Conservation (phyloP, 1,284 basidiomycete species). For the Ustilago sp. region DNA sequence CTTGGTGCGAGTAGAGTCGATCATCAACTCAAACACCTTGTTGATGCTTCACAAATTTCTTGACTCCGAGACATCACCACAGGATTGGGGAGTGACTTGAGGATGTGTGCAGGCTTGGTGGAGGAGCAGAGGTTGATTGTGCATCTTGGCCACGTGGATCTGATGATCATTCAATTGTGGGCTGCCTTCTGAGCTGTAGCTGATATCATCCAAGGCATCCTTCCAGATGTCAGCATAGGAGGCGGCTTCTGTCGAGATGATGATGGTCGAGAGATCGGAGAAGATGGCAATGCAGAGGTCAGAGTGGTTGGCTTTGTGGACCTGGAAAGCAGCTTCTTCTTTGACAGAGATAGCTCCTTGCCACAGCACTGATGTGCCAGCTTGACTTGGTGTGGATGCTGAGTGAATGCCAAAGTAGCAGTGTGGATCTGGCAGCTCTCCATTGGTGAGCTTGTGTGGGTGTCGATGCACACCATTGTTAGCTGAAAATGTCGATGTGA, state of each 20-base stretch:
- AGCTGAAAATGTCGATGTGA: neutral
- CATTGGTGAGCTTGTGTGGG: constrained; percentile 56
- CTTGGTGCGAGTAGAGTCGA: constrained; percentile 51
- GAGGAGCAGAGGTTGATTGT: constrained; percentile 51
- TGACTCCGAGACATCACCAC: constrained; percentile 36
- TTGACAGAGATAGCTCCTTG: constrained; percentile 84
- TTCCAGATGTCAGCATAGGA: constrained; percentile 64
- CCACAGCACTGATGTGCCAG: constrained; percentile 14
- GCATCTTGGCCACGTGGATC: constrained; percentile 45
- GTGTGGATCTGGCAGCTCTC: constrained; percentile 82
- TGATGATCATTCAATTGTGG: constrained; percentile 33
- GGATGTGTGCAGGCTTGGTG: constrained; percentile 68
- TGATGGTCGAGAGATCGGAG: constrained; percentile 90
- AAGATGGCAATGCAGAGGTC: constrained; percentile 86
- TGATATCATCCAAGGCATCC: constrained; percentile 41
- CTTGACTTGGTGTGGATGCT: constrained; percentile 60
- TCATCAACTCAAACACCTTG: constrained; percentile 64
- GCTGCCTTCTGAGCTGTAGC: constrained; percentile 46
- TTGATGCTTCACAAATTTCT: constrained; percentile 62
- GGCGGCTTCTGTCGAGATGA: constrained; percentile 60
- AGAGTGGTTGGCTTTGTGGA: constrained; percentile 66
- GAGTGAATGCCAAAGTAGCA: constrained; percentile 86
- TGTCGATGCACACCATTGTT: constrained; percentile 19
- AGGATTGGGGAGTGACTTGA: constrained; percentile 53
- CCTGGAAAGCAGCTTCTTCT: constrained; percentile 81